Conservation (phyloP, 139 green algal genomes). For the Edaphochlamys debaryana region DNA sequence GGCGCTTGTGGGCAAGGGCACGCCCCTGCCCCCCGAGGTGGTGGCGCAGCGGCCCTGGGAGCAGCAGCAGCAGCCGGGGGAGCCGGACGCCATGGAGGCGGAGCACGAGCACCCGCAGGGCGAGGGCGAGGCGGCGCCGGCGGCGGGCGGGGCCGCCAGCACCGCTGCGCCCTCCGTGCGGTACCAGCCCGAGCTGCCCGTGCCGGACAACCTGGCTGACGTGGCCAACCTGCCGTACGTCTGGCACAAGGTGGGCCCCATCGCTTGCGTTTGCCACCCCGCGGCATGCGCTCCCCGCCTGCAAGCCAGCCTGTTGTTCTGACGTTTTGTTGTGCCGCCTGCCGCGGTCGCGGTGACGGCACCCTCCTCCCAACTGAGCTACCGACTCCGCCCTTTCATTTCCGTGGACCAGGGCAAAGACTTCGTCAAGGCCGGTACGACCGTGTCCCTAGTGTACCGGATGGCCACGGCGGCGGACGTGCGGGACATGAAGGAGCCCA, state of each 20-base stretch:
- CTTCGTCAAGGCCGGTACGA: constrained; percentile 48
- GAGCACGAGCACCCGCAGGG: no score
- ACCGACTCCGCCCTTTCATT: no score
- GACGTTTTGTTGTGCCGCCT: no score
- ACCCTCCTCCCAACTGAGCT: no score
- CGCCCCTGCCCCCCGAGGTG: constrained; percentile 68
- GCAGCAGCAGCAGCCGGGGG: not conserved
- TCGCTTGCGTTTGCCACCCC: no score
- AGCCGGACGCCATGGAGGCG: not conserved
- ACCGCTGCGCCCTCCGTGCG: not conserved
- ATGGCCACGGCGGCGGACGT: constrained; percentile 56
- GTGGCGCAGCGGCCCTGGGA: not conserved
- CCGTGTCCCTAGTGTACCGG: constrained; percentile 50
- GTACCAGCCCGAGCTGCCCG: constrained; percentile 32
- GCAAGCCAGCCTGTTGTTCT: no score
- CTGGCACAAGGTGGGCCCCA: constrained; percentile 79
- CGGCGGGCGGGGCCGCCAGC: not conserved
- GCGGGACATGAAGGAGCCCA: constrained; percentile 33
- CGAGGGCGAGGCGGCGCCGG: not conserved
- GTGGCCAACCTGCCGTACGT: constrained; percentile 62
- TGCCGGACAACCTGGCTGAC: constrained; percentile 40
- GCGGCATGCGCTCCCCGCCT: no score
- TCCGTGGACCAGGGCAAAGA: constrained; percentile 44
- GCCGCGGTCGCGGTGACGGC: no score
- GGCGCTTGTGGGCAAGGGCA: constrained; percentile 72